These are phyloP conservation scores for Metschnikowia continentalis DNA, from an alignment of 805 yeast species.

Conservation along the genomic window DNA sequence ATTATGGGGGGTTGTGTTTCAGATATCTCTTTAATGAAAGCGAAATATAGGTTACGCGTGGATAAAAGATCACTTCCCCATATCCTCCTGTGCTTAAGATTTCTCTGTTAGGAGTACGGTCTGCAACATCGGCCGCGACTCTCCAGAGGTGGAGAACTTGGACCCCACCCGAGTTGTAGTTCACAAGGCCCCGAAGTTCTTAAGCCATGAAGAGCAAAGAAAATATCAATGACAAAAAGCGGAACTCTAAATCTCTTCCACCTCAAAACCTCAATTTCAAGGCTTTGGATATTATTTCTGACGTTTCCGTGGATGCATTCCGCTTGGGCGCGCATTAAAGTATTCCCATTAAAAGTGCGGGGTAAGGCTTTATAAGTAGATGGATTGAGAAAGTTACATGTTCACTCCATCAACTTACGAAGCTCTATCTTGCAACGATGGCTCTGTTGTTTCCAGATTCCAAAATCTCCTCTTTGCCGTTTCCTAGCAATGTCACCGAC, in stretches of 20 bases:
- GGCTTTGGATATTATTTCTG: not conserved
- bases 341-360: constrained; percentile 1
- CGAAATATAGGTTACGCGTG: not conserved
- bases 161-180: not conserved
- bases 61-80: not conserved
- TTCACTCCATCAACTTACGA: not conserved
- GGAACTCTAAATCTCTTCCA: too few species aligned
- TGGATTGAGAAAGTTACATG: not conserved
- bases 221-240: too few species aligned
- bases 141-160: not conserved
- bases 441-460: constrained; percentile 5
- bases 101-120: not conserved
- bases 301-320: not conserved
- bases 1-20: not conserved
- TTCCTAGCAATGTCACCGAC: not conserved
- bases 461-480: constrained; percentile 5
- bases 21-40: not conserved
- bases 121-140: not conserved
- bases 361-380: not conserved
- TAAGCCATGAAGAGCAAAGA: not conserved
- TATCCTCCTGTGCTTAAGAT: not conserved
- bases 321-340: not conserved
- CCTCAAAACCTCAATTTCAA: not conserved
- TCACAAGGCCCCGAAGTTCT: not conserved
- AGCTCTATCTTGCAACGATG: constrained; percentile 6